Conservation (phyloP, 495 filamentous ascomycete genomes). For the Staphylotrichum longicolle region DNA sequence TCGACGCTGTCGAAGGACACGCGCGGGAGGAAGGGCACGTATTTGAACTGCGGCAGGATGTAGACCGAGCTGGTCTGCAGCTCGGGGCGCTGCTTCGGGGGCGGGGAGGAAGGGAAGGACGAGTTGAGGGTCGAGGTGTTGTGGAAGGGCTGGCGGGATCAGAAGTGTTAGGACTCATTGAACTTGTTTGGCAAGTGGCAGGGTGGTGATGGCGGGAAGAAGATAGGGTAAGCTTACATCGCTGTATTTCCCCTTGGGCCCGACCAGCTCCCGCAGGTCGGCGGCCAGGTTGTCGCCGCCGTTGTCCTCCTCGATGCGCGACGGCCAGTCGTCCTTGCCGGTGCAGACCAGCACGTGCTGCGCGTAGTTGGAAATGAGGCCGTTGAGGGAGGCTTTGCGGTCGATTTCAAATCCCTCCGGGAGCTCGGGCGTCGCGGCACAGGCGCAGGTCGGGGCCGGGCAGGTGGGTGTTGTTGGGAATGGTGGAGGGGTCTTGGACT, state of each 20-base stretch:
- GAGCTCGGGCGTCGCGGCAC: conserved; percentile 60
- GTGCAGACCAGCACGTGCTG: conserved; percentile 83
- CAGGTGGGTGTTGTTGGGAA: conserved; percentile 60
- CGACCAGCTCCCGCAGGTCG: conserved; percentile 65
- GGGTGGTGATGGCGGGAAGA: neutral
- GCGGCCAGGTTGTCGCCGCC: conserved; percentile 62
- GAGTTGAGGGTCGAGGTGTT: conserved; percentile 72
- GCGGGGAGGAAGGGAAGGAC: conserved; percentile 56
- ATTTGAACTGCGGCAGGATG: conserved; percentile 76
- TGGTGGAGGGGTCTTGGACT: conserved; percentile 15
- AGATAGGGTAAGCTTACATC: conserved; percentile 54
- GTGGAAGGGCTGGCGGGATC: conserved; percentile 64
- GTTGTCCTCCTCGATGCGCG: conserved; percentile 58
- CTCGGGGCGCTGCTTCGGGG: conserved; percentile 29
- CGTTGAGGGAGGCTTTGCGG: conserved; percentile 61
- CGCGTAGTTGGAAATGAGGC: conserved; percentile 73
- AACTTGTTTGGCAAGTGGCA: neutral
- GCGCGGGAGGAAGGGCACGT: conserved; percentile 65
- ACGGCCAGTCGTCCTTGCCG: conserved; percentile 77
- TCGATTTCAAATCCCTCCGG: conserved; percentile 76
- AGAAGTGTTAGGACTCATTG: conserved; percentile 2
- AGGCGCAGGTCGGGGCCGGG: conserved; percentile 69
- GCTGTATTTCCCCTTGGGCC: conserved; percentile 61
- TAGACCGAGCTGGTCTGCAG: conserved; percentile 60
- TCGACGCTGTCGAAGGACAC: conserved; percentile 50